Evolutionary conservation across 2,329 filamentous ascomycete species (phyloP), one percentile per base, ranked within the genome.

Genomic region (Macrophomina phaseolina): DNA sequence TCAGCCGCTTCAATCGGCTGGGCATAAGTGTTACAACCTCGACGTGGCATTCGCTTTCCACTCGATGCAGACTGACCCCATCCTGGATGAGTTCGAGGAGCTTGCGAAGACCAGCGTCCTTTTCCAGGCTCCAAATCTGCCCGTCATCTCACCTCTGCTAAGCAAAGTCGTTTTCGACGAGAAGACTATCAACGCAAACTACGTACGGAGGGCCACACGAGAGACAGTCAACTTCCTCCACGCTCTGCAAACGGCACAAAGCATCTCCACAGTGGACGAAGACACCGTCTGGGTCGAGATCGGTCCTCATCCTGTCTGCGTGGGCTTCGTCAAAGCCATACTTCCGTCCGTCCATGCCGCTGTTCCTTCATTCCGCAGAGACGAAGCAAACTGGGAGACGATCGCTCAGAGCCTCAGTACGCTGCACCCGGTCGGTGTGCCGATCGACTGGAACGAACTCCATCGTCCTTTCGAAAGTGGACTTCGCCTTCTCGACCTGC

Each of bases 381-480:
- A 60, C 18, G 55, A 65, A 5, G 55, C 64, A 32, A 11, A 67
- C 42, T 71, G 67, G 67, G 55, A 23, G 36, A 66, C 84, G 0
- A 73, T 90, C 2, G 77, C 81, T 2, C 70, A 73, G 4, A 84
- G 76, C 60, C 73, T 87, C 42, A 79, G 79, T 64, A 76, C 80
- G 0, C 77, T 91, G 0, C 83, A 91, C 73, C 74, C 73, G 1
- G 80, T 78, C 1, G 89, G 88, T 0, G 70, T 88, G 1, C 76
- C 81, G 5, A 76, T 91, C 28, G 79, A 87, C 70, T 92, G 88
- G 87, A 82, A 83, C 56, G 88, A 88, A 73, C 89, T 85, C 70
- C 85, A 89, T 72, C 76, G 81, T 3, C 79, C 82, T 32, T 87
- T 85, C 68, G 78, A 82, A 67, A 67, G 72, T 1, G 75, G 75